Base-by-base conservation (phyloP, 2,329 filamentous ascomycete genomes). In the Beauveria medogensis region DNA sequence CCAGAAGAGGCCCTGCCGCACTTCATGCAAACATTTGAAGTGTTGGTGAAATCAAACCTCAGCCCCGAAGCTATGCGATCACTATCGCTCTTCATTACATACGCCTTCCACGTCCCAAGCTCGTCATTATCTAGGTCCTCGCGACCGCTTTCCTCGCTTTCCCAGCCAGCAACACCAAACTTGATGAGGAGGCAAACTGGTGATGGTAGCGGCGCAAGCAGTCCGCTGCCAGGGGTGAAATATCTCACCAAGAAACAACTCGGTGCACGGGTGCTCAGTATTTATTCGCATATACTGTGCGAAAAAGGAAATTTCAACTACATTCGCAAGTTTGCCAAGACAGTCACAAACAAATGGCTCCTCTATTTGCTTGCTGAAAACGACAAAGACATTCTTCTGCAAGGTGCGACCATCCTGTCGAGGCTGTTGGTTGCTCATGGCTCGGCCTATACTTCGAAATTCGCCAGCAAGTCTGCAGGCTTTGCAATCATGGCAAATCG, bases 261-360 rank as follows among this genome's bases (percentile, higher is more conserved):
- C 43, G 92, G 91, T 8, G 81, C 87, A 43, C 86, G 83, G 64
- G 83, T 97, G 58, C 77, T 97, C 22, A 84, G 84, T 64, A 86
- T 96, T 74, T 93, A 94, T 69, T 83, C 88, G 8, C 82, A 86
- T 28, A 79, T 96, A 12, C 78, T 97, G 10, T 96, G 92, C 68
- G 86, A 90, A 63, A 84, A 85, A 67, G 82, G 82, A 24, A 91
- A 87, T 65, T 75, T 82, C 10, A 78, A 78, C 16, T 86, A 88
- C 63, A 89, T 96, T 60, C 85, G 87, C 69, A 94, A 92, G 67
- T 97, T 99, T 77, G 91, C 92, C 5, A 90, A 89, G 69, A 95
- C 93, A 1, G 93, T 99, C 9, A 97, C 93, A 24, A 96, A 96
- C 67, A 96, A 96, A 88, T 97, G 92, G 92, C 82, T 96, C 16